Percentiles rank a stretch among this genome's conserved stretches.
Evolutionary conservation across 2,329 filamentous ascomycete species (phyloP).

Genomic region (Calonectria hawksworthii): DNA sequence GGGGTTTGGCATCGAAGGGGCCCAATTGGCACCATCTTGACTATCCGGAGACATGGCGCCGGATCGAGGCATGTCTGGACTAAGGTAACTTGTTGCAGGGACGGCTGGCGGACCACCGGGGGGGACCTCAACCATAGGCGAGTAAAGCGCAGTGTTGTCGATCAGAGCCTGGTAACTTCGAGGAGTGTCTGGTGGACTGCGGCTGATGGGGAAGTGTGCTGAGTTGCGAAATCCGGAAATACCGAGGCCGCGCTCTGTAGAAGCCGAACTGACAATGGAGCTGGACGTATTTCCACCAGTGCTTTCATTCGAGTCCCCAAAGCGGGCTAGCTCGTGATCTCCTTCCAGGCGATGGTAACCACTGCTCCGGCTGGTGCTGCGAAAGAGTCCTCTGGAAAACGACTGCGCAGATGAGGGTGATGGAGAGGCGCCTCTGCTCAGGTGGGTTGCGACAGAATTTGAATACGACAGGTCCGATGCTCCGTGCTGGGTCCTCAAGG

Average conservation of each 20-base stretch:
- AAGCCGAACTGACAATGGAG: neutral
- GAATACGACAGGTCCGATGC: conserved; percentile 20
- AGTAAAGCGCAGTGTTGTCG: conserved; percentile 13
- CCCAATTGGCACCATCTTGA: conserved; percentile 35
- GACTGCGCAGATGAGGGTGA: conserved; percentile 17
- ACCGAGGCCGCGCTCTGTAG: conserved; percentile 29
- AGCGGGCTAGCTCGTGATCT: conserved; percentile 38
- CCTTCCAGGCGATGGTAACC: conserved; percentile 36
- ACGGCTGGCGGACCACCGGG: neutral
- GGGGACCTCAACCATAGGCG: neutral
- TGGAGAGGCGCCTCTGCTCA: conserved; percentile 10
- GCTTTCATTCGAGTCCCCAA: conserved; percentile 22
- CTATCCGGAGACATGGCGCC: conserved; percentile 5
- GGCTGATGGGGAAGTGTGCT: conserved; percentile 28
- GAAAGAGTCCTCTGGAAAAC: conserved; percentile 36
- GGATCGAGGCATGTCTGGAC: conserved; percentile 18
- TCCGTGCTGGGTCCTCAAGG: neutral
- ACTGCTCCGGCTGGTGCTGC: conserved; percentile 32
- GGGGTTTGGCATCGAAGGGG: conserved; percentile 39
- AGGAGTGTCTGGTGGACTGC: conserved; percentile 40
- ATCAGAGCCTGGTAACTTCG: conserved; percentile 38
- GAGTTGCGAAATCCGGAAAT: conserved; percentile 31
- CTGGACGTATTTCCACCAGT: neutral
- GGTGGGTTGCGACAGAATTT: conserved; percentile 23
- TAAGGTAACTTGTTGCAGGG: conserved; percentile 26